Evolutionary conservation across 495 filamentous ascomycete species (phyloP), one percentile per base, ranked within the genome.

Genomic region (Neurospora sublineolata): DNA sequence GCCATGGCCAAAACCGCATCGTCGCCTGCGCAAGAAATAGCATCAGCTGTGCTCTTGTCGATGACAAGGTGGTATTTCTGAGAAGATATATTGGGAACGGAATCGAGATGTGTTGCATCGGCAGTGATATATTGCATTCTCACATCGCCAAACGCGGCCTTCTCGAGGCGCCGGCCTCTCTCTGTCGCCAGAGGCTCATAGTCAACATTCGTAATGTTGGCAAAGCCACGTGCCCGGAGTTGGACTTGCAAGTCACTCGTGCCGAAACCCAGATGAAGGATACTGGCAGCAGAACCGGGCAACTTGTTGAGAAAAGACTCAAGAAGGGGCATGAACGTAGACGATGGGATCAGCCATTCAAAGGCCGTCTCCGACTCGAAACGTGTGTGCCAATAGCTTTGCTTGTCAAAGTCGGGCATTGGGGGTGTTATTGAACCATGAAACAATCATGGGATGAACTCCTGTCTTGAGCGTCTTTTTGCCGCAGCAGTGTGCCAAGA

Each of bases 21-120:
- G 3, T 71, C 72, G 6, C 77, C 80, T 10, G 77, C 78, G 69
- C 82, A 84, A 3, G 82, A 72, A 23, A 84, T 73, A 7, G 82
- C 81, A 41, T 84, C 82, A 37, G 72, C 79, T 6, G 82, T 82
- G 75, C 80, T 78, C 71, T 83, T 84, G 73, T 84, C 82, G 9
- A 84, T 64, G 2, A 80, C 80, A 14, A 83, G 60, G 20, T 78
- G 72, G 42, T 77, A 83, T 27, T 39, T 73, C 1, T 60, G 30
- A 12, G 1, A 60, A 60, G 52, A 60, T 33, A 60, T 33, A 18
- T 60, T 23, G 1, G 2, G 37, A 16, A 39, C 38, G n/a, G 75
- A 18, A 3, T 72, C 64, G 6, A 82, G 72, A 18, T 72, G 70
- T 1, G 80, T 83, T 6, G 64, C 81, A 39, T 83, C 82, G 36